These are phyloP conservation scores for Toxoplasma gondii DNA, from an alignment of 169 alveolate species.

Conservation along the genomic window DNA sequence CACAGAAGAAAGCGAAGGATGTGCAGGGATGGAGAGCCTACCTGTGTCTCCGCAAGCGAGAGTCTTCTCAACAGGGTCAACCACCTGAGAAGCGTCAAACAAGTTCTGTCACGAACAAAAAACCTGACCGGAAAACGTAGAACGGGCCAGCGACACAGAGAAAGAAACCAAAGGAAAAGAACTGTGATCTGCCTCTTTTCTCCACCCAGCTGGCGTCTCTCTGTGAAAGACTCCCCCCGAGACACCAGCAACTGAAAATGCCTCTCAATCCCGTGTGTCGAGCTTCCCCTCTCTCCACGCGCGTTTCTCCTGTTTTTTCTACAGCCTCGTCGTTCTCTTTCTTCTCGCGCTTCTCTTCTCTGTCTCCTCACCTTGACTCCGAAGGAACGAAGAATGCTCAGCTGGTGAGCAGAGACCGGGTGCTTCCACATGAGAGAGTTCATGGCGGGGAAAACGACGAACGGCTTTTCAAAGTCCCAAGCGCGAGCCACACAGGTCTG, in stretches of 20 bases:
- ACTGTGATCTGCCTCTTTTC: background rate
- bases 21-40: background rate
- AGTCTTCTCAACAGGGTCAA: background rate
- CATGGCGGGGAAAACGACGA: slow-evolving; percentile 95
- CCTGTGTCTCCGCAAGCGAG: slow-evolving; percentile 36
- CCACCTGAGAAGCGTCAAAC: background rate
- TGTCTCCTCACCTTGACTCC: background rate
- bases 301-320: no score
- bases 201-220: no score
- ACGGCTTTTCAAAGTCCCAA: slow-evolving; percentile 90
- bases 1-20: background rate
- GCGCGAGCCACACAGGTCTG: slow-evolving; percentile 92
- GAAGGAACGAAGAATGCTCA: slow-evolving; percentile 45
- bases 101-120: no score
- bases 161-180: background rate
- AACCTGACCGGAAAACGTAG: no score
- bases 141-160: background rate
- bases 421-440: slow-evolving; percentile 93
- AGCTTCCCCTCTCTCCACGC: no score
- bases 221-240: no score
- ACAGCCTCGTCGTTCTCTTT: no score
- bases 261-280: no score
- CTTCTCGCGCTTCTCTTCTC: no score
- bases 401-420: slow-evolving; percentile 87
- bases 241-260: no score